Evolutionary conservation across 169 alveolate genomes (phyloP).

Genomic region (Cryptosporidium baileyi): DNA sequence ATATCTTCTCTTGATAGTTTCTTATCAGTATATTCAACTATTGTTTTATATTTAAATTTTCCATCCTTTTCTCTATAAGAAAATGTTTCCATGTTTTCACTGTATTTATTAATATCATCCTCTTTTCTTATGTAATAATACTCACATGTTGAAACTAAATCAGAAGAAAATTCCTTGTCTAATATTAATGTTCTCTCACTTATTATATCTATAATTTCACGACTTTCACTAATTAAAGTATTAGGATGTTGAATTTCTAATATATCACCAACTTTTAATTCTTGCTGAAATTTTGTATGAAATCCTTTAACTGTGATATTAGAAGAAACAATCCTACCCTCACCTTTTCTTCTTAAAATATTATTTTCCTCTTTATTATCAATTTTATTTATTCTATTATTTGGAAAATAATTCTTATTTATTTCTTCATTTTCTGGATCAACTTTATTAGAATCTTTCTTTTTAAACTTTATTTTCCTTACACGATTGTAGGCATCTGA

Average conservation of each 20-base stretch:
- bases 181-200: slow-evolving; percentile 72
- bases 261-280: slow-evolving; percentile 71
- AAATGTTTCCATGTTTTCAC: neutral
- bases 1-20: slow-evolving; percentile 77
- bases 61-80: slow-evolving; percentile 76
- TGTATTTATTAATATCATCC: slow-evolving; percentile 6
- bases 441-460: neutral
- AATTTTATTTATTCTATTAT: too few relatives aligned
- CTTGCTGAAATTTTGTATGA: slow-evolving; percentile 74
- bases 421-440: neutral
- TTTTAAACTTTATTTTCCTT: slow-evolving; percentile 16
- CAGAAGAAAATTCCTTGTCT: slow-evolving; percentile 66
- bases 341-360: slow-evolving; percentile 36
- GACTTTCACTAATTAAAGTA: slow-evolving; percentile 63
- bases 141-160: slow-evolving; percentile 72
- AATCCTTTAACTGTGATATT: slow-evolving; percentile 72
- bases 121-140: slow-evolving; percentile 22
- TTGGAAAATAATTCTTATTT: neutral
- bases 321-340: slow-evolving; percentile 72
- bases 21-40: slow-evolving; percentile 13
- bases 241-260: slow-evolving; percentile 70
- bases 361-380: neutral
- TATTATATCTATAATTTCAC: slow-evolving; percentile 23
- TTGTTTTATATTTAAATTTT: slow-evolving; percentile 72
- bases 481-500: slow-evolving; percentile 21